Conservation (phyloP, 176 grass and related monocot genomes). For the Paspalum notatum region DNA sequence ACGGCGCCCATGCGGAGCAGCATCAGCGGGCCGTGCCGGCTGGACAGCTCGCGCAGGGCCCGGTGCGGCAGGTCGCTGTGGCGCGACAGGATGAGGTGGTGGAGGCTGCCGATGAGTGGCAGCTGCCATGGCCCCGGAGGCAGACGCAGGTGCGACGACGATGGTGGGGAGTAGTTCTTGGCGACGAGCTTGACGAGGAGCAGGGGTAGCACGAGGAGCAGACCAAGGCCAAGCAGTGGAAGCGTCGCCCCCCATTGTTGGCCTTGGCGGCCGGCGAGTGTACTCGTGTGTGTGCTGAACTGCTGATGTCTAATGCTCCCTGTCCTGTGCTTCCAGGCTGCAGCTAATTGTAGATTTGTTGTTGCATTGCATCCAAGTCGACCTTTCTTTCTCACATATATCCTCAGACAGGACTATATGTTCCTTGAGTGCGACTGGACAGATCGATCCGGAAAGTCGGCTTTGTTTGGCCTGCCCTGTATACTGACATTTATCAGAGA, state of each 20-base stretch:
- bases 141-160: background rate
- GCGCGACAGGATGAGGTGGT: slow-evolving; percentile 35
- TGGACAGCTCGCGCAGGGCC: background rate
- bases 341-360: no score
- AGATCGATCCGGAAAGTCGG: no score
- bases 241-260: slow-evolving; percentile 1
- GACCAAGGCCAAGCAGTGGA: background rate
- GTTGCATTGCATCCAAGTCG: no score
- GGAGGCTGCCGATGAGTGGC: slow-evolving; percentile 42
- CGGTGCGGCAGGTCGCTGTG: slow-evolving; percentile 17
- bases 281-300: rapidly evolving
- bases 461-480: no score
- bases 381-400: no score
- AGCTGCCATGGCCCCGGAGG: slow-evolving; percentile 40
- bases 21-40: slow-evolving; percentile 41
- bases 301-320: no score
- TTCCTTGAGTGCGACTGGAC: no score
- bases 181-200: background rate
- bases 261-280: background rate
- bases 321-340: no score
- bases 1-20: slow-evolving; percentile 40
- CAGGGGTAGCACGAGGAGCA: background rate
- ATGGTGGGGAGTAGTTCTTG: background rate
- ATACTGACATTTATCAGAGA: no score
- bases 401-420: no score